Base-by-base conservation (phyloP, 164 flowering plant species). In the Annona cherimola region DNA sequence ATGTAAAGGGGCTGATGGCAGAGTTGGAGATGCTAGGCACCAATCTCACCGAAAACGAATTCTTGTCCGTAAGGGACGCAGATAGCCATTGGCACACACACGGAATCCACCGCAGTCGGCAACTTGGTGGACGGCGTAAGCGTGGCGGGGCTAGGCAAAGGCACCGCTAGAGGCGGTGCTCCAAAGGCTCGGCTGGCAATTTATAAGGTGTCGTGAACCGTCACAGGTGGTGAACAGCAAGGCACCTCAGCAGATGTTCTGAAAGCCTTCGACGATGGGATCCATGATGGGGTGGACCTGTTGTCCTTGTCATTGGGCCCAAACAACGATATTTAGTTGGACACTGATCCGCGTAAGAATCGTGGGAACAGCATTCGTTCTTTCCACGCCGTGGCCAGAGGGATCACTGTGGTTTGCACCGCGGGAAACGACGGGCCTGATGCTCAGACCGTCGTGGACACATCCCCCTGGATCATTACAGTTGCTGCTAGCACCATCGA, bases 401-500 rank as follows among this genome's bases (percentile, higher is more conserved):
- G 86, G 54, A 84, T 86, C 42, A 42, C 76, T 18, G 84, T 83
- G 1, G 78, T 82, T 1, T 79, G 81, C 76, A 79, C 89, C 3
- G 88, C 79, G 5, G 89, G 89, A 5, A 86, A 86, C 68, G 68
- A 78, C 12, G 88, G 88, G 57, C 85, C 89, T 67, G 73, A 59
- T 44, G 71, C 86, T 42, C 85, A 86, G 50, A 79, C 86, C 2
- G 84, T 86, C 18, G 63, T 65, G 42, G 79, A 83, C 55, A 76
- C 81, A 3, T 87, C 89, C 44, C 89, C 89, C 12, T 84, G 89
- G 89, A 18, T 83, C 42, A 61, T 82, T 26, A 75, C 85, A 18
- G 89, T 86, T 45, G 88, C 84, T 3, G 89, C 89, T 35, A 84
- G 84, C 80, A 84, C 87, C 64, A 75, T 86, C 20, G 92, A 91